These are phyloP conservation scores for Mycena alexandri DNA, from an alignment of 768 basidiomycete genomes.

Conservation along the genomic window DNA sequence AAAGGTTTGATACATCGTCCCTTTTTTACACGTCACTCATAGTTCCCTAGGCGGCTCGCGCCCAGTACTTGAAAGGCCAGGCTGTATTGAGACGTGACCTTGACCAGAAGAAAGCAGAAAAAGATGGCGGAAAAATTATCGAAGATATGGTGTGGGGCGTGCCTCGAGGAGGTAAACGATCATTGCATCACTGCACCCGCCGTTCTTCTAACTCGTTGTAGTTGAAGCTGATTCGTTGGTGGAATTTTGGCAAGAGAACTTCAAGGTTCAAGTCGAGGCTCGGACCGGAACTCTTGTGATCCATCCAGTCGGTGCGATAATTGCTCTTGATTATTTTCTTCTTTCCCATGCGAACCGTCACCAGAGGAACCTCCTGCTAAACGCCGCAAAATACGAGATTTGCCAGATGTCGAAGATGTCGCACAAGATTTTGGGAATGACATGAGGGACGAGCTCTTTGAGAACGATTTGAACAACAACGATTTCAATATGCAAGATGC, in stretches of 20 bases:
- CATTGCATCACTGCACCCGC: not conserved
- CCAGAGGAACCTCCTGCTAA: constrained; percentile 62
- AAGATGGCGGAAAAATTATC: constrained; percentile 63
- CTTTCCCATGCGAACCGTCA: not conserved
- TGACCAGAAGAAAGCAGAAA: constrained; percentile 67
- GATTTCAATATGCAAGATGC: constrained; percentile 35
- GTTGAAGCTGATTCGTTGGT: constrained; percentile 76
- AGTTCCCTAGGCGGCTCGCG: constrained; percentile 64
- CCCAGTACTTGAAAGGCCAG: constrained; percentile 77
- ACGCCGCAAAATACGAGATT: constrained; percentile 56
- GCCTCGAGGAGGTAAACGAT: constrained; percentile 69
- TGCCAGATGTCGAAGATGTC: constrained; percentile 26
- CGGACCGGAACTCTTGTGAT: constrained; percentile 60
- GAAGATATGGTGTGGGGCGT: constrained; percentile 77
- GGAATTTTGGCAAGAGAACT: constrained; percentile 81
- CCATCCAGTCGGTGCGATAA: constrained; percentile 49
- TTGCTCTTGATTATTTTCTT: not conserved
- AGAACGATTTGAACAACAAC: constrained; percentile 30
- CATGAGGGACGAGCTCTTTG: constrained; percentile 16
- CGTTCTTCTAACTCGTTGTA: constrained; percentile 43
- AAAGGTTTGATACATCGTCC: constrained; percentile 58
- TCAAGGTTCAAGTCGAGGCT: constrained; percentile 78
- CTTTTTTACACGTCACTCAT: constrained; percentile 5
- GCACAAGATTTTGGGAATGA: constrained; percentile 26
- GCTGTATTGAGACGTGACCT: constrained; percentile 63